A percentile compares a stretch with the other conserved stretches of the same genome.
These are phyloP conservation scores for Leucosporidium yakuticum DNA, from an alignment of 768 basidiomycete species.

Conservation along the genomic window DNA sequence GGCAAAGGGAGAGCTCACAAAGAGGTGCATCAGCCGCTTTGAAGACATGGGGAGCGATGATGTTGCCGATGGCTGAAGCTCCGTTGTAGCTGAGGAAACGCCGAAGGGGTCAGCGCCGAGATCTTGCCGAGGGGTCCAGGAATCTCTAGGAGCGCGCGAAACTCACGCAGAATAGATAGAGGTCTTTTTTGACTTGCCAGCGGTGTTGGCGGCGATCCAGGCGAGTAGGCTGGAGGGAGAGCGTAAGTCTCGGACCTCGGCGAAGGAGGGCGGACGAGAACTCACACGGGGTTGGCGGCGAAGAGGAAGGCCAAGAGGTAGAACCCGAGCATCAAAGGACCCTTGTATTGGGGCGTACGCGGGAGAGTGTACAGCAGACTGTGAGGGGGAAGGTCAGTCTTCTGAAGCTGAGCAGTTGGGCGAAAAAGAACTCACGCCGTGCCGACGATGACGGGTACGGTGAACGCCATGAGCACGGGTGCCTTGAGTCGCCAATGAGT, in stretches of 20 bases:
- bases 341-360: not conserved
- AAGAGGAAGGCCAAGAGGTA: slow-evolving; percentile 43
- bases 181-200: not conserved
- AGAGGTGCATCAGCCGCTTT: not conserved
- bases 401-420: too few relatives aligned
- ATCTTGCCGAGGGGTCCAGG: too few relatives aligned
- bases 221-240: too few relatives aligned
- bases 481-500: not conserved
- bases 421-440: too few relatives aligned
- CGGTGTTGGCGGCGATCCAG: not conserved
- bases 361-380: not conserved
- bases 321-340: slow-evolving; percentile 24
- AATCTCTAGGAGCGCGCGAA: too few relatives aligned
- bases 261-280: too few relatives aligned
- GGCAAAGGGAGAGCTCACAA: not conserved
- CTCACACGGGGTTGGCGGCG: slow-evolving; percentile 4
- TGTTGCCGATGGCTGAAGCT: not conserved
- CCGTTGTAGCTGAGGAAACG: too few relatives aligned
- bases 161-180: not conserved
- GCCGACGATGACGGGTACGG: not conserved
- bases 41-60: not conserved
- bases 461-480: not conserved
- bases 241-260: too few relatives aligned
- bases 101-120: too few relatives aligned
- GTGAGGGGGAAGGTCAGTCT: too few relatives aligned